phyloP scores from a whole-genome alignment of 441 rosid species.

The Eruca vesicaria region DNA sequence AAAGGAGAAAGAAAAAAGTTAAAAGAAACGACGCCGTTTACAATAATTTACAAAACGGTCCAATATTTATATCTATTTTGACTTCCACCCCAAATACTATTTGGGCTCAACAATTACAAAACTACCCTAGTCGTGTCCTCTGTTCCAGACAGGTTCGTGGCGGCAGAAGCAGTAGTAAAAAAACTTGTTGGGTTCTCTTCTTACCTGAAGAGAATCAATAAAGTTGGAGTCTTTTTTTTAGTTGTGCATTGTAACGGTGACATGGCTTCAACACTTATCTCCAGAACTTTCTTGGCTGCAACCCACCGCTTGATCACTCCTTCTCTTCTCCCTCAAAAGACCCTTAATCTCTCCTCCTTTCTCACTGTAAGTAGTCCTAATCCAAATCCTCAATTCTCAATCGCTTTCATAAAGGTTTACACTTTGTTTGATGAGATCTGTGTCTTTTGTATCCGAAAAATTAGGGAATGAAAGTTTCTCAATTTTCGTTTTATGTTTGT shows the following conservation, averaged over 20 bases:
- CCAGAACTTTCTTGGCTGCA: conserved; percentile 41
- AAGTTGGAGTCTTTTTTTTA: background rate
- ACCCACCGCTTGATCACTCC: conserved; percentile 45
- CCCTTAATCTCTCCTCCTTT: conserved; percentile 35
- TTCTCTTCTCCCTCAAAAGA: conserved; percentile 35
- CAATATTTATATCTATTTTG: background rate
- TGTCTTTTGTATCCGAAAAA: background rate
- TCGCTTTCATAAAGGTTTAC: background rate
- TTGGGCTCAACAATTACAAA: background rate
- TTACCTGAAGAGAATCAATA: conserved; percentile 3
- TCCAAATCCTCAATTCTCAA: background rate
- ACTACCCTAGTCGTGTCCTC: conserved; percentile 18
- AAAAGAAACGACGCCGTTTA: background rate
- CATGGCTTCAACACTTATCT: conserved; percentile 64
- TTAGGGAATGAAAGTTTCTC: background rate
- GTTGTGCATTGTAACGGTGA: conserved; percentile 13
- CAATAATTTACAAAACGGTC: background rate
- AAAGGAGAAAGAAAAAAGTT: background rate
- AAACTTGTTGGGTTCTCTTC: background rate
- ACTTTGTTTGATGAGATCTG: conserved; percentile 8
- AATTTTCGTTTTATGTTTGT: background rate
- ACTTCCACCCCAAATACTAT: background rate
- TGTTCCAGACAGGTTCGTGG: conserved; percentile 21
- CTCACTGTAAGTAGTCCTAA: conserved; percentile 46
- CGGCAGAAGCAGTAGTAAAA: background rate